A percentile compares a stretch with the other conserved stretches of the same genome.
phyloP scores from a whole-genome alignment of 2,329 filamentous ascomycete genomes.

The Cladosporium halotolerans region DNA sequence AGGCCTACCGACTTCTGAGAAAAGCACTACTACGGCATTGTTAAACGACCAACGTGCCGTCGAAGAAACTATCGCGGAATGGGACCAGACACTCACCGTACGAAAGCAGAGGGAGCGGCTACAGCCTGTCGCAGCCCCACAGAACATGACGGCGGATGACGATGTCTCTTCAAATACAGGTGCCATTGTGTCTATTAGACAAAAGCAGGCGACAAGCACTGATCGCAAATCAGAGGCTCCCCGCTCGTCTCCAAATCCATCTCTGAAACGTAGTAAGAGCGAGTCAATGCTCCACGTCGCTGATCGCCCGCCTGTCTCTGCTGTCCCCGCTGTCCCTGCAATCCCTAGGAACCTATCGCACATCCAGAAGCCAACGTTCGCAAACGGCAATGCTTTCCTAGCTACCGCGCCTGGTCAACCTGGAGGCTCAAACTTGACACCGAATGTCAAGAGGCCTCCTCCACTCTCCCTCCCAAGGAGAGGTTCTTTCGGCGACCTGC shows the following conservation, averaged over 20 bases:
- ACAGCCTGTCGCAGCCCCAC: too few relatives aligned
- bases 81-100: too few relatives aligned
- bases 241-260: not conserved
- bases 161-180: too few relatives aligned
- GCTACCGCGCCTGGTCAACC: not conserved
- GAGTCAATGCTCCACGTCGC: not conserved
- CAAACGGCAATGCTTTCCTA: not conserved
- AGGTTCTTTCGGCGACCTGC: not conserved
- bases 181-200: too few relatives aligned
- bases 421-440: not conserved
- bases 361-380: not conserved
- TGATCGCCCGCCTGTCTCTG: not conserved
- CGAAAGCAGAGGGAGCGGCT: too few relatives aligned
- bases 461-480: conserved; percentile 1
- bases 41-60: not conserved
- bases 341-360: not conserved
- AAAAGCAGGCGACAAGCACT: too few relatives aligned
- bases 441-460: not conserved
- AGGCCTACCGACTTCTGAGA: not conserved
- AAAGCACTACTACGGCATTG: not conserved
- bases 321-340: not conserved
- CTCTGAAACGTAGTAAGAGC: conserved; percentile 1
- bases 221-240: too few relatives aligned
- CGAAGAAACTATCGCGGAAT: not conserved
- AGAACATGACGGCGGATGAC: too few relatives aligned